A percentile compares a stretch with the other conserved stretches of the same genome.
phyloP scores from a whole-genome alignment of 306 rosid genomes.

The Dalbergia cultrata region DNA sequence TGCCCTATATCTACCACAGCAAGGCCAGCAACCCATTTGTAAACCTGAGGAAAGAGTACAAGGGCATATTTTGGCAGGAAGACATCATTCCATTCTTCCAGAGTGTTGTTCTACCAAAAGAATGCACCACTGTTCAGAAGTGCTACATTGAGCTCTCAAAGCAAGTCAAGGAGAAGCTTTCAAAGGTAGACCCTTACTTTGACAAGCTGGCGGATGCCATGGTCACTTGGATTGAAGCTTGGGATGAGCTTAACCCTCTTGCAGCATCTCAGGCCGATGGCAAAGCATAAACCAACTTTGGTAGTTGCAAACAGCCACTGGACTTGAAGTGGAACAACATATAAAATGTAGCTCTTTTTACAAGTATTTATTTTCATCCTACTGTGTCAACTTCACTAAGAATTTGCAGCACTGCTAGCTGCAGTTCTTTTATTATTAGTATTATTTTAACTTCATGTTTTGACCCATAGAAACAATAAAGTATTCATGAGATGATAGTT shows the following conservation, averaged over 20 bases:
- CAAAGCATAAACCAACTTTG: slow-evolving; percentile 36
- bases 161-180: slow-evolving; percentile 86
- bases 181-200: slow-evolving; percentile 87
- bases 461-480: slow-evolving; percentile 49
- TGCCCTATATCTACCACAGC: slow-evolving; percentile 75
- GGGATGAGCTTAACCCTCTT: slow-evolving; percentile 75
- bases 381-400: slow-evolving; percentile 11
- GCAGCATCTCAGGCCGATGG: slow-evolving; percentile 25
- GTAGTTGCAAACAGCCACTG: background rate
- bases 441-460: slow-evolving; percentile 33
- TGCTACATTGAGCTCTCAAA: slow-evolving; percentile 90
- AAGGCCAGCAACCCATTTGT: slow-evolving; percentile 59
- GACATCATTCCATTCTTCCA: slow-evolving; percentile 61
- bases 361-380: slow-evolving; percentile 14
- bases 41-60: slow-evolving; percentile 59
- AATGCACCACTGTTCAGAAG: slow-evolving; percentile 83
- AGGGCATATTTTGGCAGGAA: slow-evolving; percentile 61
- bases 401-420: slow-evolving; percentile 52
- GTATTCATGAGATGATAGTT: background rate
- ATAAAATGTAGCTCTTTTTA: background rate
- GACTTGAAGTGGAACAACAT: slow-evolving; percentile 10
- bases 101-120: slow-evolving; percentile 62
- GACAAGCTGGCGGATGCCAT: slow-evolving; percentile 71
- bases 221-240: slow-evolving; percentile 85
- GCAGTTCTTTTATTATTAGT: slow-evolving; percentile 21